These are phyloP conservation scores for Cyberlindnera mississippiensis DNA, from an alignment of 805 yeast genomes.

Conservation along the genomic window DNA sequence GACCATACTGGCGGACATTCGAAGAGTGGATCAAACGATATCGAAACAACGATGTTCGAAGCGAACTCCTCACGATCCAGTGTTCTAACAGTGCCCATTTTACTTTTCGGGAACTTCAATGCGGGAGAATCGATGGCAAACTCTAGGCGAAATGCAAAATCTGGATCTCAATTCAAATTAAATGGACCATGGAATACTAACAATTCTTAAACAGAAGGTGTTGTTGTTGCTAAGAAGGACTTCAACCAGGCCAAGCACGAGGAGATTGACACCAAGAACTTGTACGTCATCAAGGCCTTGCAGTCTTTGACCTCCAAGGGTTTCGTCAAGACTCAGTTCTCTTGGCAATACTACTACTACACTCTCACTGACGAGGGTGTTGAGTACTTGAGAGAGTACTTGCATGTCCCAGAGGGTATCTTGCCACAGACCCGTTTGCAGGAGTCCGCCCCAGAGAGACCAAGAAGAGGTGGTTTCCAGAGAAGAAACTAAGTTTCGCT, in stretches of 20 bases:
- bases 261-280: slow-evolving; percentile 96
- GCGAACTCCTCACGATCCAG: no score
- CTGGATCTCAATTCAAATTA: no score
- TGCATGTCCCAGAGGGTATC: slow-evolving; percentile 97
- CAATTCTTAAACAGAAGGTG: slow-evolving; percentile 74
- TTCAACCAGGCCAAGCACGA: slow-evolving; percentile 97
- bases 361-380: slow-evolving; percentile 99
- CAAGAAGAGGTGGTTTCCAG: slow-evolving; percentile 50
- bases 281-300: slow-evolving; percentile 96
- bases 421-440: slow-evolving; percentile 98
- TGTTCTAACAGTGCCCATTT: no score
- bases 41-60: no score
- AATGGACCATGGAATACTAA: slow-evolving; percentile 31
- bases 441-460: slow-evolving; percentile 81
- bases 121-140: no score
- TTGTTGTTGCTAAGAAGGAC: slow-evolving; percentile 99
- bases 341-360: slow-evolving; percentile 99
- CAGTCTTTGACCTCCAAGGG: slow-evolving; percentile 99
- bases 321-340: slow-evolving; percentile 98
- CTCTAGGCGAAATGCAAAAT: no score
- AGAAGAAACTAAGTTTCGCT: slow-evolving; percentile 27
- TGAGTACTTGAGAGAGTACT: slow-evolving; percentile 95
- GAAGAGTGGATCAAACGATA: no score
- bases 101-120: no score
- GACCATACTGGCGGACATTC: no score